Percentiles rank a stretch among this genome's conserved stretches.
phyloP scores from a whole-genome alignment of 371 early-diverging fungal species.

The Syncephalastrum contaminatum region DNA sequence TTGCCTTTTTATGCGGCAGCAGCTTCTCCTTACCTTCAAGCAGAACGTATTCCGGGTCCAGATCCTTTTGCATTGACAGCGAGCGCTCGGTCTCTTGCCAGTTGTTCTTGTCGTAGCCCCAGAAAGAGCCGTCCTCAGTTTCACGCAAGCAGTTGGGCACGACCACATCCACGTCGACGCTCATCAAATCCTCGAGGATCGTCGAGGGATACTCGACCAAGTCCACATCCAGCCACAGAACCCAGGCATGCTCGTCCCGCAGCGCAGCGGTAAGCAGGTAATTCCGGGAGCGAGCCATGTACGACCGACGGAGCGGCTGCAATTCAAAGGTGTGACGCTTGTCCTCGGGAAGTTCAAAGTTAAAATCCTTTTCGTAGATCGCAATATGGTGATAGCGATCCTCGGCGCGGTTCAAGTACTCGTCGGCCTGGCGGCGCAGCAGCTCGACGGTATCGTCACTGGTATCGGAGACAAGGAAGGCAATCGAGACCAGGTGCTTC shows the following conservation, averaged over 20 bases:
- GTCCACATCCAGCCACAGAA: constrained; percentile 65
- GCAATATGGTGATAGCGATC: constrained; percentile 46
- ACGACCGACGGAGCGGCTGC: constrained; percentile 51
- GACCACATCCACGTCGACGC: constrained; percentile 54
- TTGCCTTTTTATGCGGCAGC: background rate
- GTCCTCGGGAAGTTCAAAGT: constrained; percentile 49
- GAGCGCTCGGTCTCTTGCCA: constrained; percentile 68
- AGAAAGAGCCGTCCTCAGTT: constrained; percentile 40
- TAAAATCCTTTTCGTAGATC: constrained; percentile 58
- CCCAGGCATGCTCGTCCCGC: constrained; percentile 52
- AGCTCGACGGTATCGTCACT: constrained; percentile 48
- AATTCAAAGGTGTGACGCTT: constrained; percentile 51
- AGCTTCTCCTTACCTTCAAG: constrained; percentile 29
- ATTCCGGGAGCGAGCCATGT: constrained; percentile 62
- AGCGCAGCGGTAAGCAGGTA: constrained; percentile 54
- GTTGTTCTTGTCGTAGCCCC: constrained; percentile 69
- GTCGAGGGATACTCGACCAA: constrained; percentile 53
- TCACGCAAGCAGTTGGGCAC: constrained; percentile 60
- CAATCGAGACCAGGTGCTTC: constrained; percentile 52
- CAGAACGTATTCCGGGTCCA: constrained; percentile 48
- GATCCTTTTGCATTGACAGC: constrained; percentile 43
- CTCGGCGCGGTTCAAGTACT: constrained; percentile 15
- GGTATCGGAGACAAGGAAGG: constrained; percentile 62
- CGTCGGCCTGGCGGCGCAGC: constrained; percentile 35
- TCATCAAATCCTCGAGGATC: constrained; percentile 53